Base-by-base conservation (phyloP, 352 stramenopile genomes). In the Thraustochytrium sp. region DNA sequence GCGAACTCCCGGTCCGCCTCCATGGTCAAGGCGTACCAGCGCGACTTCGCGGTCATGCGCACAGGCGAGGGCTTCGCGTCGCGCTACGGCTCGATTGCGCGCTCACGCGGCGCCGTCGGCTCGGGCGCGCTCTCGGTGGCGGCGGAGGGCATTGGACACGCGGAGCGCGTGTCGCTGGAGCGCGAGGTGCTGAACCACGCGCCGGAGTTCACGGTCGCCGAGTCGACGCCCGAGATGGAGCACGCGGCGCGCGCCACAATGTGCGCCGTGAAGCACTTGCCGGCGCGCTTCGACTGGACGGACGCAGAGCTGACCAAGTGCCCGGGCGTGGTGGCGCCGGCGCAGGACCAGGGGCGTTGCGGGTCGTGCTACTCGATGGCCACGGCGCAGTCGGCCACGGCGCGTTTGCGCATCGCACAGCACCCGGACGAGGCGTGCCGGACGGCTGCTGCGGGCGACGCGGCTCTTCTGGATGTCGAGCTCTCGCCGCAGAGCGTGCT, bases 291-390 rank as follows among this genome's bases (percentile, higher is more conserved):
- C 26, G 48, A 61, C 46, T 80, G 68, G 68, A 44, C 34, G 16
- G 46, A 80, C 51, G 68, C 21, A 21, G 1, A 68, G 23, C 18
- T 34, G 13, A 80, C 68, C 0, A 8, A 31, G 5, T 80, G 68
- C 26, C 68, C 68, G 23, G 68, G 68, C 3, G 51, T 80, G 18
- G 2, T 80, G 9, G 68, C 8, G 8, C 21, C 68, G 13, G 23
- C 68, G 11, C 48, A 16, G 38, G 65, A 85, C 36, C 78, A 85
- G 37, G 78, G 78, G 16, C 18, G 18, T 11, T 85, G 78, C 37
- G 78, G 78, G 21, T 85, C 78, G 5, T 85, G 78, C 74, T 85
- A 84, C 59, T 13, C 78, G 18, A n/a, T 85, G 8, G n/a, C 64
- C 2, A 68, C 78, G 11, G 48, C 78, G 36, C 29, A 56, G 9